Evolutionary conservation across 2,329 filamentous ascomycete species (phyloP), one percentile per base, ranked within the genome.

Genomic region (Neofusicoccum parvum): DNA sequence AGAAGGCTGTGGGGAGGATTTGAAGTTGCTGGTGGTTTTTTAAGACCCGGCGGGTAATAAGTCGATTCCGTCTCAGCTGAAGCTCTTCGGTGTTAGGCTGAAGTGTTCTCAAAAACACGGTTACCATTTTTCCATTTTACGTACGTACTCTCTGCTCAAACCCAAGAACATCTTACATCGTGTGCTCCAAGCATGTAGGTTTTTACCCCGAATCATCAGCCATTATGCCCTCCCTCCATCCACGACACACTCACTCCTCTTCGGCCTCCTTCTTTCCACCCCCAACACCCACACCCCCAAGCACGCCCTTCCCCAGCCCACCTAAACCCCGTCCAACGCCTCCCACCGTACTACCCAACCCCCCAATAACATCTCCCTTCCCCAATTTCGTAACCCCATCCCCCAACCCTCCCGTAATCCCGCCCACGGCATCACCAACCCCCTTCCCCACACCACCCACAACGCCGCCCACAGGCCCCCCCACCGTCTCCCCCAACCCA

Each of bases 351-450:
- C 75, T 78, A 6, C 78, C 76, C 6, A 82, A 68, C 2, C 79
- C 79, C 2, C 80, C 80, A 27, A 81, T 71, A 1, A 82, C 70
- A 69, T 82, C 78, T 0, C 80, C 80, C 53, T 77, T 79, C 0
- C 80, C 80, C 1, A 82, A 62, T 68, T 80, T 80, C 2, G 76
- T 77, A 5, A 82, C 78, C 1, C 80, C 80, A n/a, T 80, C 78
- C 4, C 80, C 80, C 2, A 82, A 56, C 3, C 80, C 80, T 3
- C 76, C 73, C 1, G 78, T 79, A 27, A 80, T 73, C 2, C 79
- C 78, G 5, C 72, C 71, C 1, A 81, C 78, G 7, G 79, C 78
- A 66, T 80, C 63, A 2, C 76, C 76, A 10, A 79, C 66, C 63
- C 79, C 70, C 70, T 67, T 68, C 3, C 76, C 75, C 14, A 78